phyloP scores from a whole-genome alignment of 2,329 filamentous ascomycete species.

The Colletotrichum coccodes region DNA sequence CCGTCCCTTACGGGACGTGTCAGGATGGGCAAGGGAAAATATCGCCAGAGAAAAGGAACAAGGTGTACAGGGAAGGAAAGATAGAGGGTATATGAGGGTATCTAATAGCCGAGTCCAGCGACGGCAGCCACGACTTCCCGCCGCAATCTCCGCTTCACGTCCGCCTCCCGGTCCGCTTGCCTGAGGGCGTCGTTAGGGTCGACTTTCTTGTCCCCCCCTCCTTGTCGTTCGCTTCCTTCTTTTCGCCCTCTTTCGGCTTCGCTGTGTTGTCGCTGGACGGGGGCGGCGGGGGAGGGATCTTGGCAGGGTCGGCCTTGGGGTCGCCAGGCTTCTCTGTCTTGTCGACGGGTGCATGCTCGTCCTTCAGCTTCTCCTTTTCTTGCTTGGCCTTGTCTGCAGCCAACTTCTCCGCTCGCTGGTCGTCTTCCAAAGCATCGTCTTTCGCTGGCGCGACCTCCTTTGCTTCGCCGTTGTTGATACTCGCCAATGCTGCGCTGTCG shows the following conservation, averaged over 20 bases:
- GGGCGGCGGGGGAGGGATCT: not conserved
- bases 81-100: not conserved
- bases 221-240: conserved; percentile 1
- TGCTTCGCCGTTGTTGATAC: conserved; percentile 20
- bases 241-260: not conserved
- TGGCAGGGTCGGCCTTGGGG: conserved; percentile 24
- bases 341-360: conserved; percentile 25
- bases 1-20: not conserved
- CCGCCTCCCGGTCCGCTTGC: conserved; percentile 14
- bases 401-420: conserved; percentile 26
- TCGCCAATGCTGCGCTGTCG: conserved; percentile 27
- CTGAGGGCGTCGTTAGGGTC: conserved; percentile 31
- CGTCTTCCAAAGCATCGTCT: conserved; percentile 31
- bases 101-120: conserved; percentile 30
- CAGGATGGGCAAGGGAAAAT: not conserved
- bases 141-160: conserved; percentile 24
- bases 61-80: not conserved
- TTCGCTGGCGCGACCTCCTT: conserved; percentile 15
- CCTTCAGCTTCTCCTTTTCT: conserved; percentile 24
- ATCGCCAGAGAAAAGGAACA: not conserved
- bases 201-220: conserved; percentile 24
- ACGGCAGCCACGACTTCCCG: conserved; percentile 26
- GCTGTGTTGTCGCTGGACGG: not conserved
- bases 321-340: conserved; percentile 22
- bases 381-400: conserved; percentile 15